Evolutionary conservation across 129 eudicot genomes (phyloP).

Genomic region (Erigeron canadensis): DNA sequence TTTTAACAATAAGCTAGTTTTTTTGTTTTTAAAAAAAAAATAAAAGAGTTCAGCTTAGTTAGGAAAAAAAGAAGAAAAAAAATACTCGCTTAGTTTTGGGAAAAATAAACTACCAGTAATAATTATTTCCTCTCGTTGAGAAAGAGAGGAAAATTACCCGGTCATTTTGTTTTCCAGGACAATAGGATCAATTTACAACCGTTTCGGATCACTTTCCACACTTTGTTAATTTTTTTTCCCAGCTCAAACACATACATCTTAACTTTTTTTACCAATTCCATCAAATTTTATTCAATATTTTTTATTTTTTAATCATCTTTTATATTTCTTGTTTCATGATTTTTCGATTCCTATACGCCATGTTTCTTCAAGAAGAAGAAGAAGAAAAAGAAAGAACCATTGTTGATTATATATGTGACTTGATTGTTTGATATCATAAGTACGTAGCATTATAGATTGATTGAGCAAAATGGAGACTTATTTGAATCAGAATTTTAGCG

Average conservation of each 20-base stretch:
- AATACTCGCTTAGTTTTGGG: too few species aligned
- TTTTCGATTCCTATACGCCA: conserved; percentile 22
- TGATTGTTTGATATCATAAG: conserved; percentile 1
- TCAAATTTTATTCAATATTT: conserved; percentile 4
- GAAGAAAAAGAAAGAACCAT: conserved; percentile 17
- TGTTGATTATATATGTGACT: background rate
- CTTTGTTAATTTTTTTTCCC: conserved; percentile 30
- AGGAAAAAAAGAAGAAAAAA: too few species aligned
- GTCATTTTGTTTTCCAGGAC: conserved; percentile 32
- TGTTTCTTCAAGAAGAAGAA: conserved; percentile 16
- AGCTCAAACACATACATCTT: conserved; percentile 14
- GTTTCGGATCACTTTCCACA: conserved; percentile 25
- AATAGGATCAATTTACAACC: conserved; percentile 28
- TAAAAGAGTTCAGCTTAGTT: too few species aligned
- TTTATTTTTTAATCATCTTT: background rate
- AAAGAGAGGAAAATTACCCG: conserved; percentile 5
- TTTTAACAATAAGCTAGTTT: too few species aligned
- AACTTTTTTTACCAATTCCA: conserved; percentile 26
- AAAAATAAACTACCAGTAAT: too few species aligned
- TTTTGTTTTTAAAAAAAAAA: too few species aligned
- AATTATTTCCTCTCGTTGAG: too few species aligned
- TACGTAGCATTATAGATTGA: background rate
- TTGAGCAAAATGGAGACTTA: conserved; percentile 61
- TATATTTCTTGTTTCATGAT: background rate
- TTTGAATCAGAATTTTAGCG: conserved; percentile 66